Conservation (phyloP, 805 yeast species). For the Kregervanrija fluxuum region DNA sequence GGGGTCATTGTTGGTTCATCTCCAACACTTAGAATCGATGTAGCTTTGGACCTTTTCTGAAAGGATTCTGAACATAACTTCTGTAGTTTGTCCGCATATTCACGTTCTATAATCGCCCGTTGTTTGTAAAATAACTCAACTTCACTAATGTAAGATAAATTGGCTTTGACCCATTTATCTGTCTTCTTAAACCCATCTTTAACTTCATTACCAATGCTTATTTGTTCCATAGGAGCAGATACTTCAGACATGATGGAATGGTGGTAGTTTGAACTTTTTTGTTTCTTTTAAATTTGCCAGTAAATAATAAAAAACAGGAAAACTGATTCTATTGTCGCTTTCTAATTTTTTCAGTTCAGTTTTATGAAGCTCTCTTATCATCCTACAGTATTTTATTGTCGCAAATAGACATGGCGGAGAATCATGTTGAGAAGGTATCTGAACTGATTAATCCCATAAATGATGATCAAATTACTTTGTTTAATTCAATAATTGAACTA, state of each 20-base stretch:
- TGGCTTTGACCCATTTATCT: constrained; percentile 69
- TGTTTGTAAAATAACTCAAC: constrained; percentile 79
- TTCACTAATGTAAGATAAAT: constrained; percentile 69
- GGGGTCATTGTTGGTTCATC: constrained; percentile 88
- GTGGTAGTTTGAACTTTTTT: too few species aligned
- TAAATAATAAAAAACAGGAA: too few species aligned
- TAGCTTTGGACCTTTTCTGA: constrained; percentile 63
- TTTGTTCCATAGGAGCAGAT: constrained; percentile 15
- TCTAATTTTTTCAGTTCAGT: too few species aligned
- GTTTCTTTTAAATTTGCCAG: too few species aligned
- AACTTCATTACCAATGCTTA: constrained; percentile 60
- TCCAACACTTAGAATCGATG: constrained; percentile 76
- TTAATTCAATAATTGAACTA: background rate
- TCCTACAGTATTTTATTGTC: too few species aligned
- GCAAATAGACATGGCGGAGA: too few species aligned
- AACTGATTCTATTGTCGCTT: too few species aligned
- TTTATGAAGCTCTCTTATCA: too few species aligned
- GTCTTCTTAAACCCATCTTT: constrained; percentile 78
- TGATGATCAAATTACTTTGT: too few species aligned
- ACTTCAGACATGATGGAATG: too few species aligned
- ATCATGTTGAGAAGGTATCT: too few species aligned
- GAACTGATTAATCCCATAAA: too few species aligned
- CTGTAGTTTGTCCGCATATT: constrained; percentile 64
- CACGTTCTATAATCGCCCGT: constrained; percentile 74
- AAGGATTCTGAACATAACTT: constrained; percentile 62